These are phyloP conservation scores for Kodamaea laetipori DNA, from an alignment of 805 yeast genomes.

Conservation along the genomic window DNA sequence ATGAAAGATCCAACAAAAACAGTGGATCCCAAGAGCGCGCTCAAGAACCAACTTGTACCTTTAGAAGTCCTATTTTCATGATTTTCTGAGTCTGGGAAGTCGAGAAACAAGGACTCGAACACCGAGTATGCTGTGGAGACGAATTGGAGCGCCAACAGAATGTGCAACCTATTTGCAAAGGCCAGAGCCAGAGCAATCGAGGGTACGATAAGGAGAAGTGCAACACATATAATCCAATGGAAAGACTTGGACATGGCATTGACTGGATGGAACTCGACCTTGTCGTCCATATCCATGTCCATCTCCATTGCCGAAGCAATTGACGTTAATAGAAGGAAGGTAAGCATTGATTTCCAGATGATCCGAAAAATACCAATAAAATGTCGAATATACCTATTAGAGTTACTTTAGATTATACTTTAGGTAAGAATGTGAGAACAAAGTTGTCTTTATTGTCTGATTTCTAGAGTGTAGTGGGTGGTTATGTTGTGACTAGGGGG, in stretches of 20 bases:
- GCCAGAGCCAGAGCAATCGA: slow-evolving; percentile 57
- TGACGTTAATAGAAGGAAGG: slow-evolving; percentile 1
- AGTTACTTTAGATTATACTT: no score
- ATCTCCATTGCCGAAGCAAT: slow-evolving; percentile 15
- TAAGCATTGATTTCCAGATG: no score
- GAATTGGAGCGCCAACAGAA: slow-evolving; percentile 49
- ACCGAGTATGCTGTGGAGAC: slow-evolving; percentile 52
- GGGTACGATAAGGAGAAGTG: slow-evolving; percentile 53
- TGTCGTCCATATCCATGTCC: slow-evolving; percentile 29
- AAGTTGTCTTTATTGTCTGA: no score
- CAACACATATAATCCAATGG: slow-evolving; percentile 63
- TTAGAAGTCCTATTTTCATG: slow-evolving; percentile 68
- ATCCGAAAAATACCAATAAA: not conserved
- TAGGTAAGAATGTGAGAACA: no score
- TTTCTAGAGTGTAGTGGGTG: no score
- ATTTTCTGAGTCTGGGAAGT: slow-evolving; percentile 65
- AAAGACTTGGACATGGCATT: slow-evolving; percentile 56
- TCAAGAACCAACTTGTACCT: slow-evolving; percentile 67
- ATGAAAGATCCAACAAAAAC: slow-evolving; percentile 57
- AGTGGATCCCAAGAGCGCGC: slow-evolving; percentile 47
- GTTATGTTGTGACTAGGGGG: no score
- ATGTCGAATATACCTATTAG: not conserved
- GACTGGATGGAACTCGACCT: slow-evolving; percentile 43
- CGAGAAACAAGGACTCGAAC: slow-evolving; percentile 56
- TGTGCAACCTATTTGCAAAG: slow-evolving; percentile 51